phyloP scores from a whole-genome alignment of 306 rosid species.

The Psophocarpus tetragonolobus region DNA sequence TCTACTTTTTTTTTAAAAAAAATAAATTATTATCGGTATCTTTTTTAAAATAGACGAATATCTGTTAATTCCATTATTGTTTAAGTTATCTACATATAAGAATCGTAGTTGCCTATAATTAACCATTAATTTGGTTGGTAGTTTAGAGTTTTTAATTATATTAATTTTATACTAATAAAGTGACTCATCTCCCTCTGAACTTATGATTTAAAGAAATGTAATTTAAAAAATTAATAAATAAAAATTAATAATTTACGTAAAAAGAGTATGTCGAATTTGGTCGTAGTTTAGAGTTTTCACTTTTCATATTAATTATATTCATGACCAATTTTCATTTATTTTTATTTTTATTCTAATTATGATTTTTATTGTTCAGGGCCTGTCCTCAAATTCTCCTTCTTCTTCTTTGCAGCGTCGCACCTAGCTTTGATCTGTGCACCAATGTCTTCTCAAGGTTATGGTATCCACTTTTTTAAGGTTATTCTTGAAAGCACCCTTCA shows the following conservation, averaged over 20 bases:
- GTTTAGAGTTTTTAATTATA: not conserved
- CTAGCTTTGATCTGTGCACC: not conserved
- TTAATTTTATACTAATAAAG: too few species aligned
- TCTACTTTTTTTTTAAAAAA: not conserved
- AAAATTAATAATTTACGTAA: too few species aligned
- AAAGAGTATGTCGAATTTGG: too few species aligned
- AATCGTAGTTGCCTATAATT: not conserved
- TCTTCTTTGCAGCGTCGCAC: not conserved
- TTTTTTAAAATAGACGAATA: not conserved
- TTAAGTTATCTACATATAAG: not conserved
- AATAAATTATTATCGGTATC: not conserved
- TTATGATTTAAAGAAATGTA: too few species aligned
- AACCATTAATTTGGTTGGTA: not conserved
- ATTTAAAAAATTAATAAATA: too few species aligned
- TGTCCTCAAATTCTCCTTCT: not conserved
- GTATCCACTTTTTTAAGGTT: slow-evolving; percentile 31
- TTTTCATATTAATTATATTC: not conserved
- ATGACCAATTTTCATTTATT: not conserved
- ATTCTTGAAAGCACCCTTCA: slow-evolving; percentile 22
- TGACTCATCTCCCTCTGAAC: too few species aligned
- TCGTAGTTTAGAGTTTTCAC: not conserved
- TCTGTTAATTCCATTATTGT: not conserved
- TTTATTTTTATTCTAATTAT: not conserved
- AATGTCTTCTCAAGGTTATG: not conserved
- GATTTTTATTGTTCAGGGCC: not conserved